Percentiles rank a stretch among this genome's conserved stretches.
Evolutionary conservation across 2,329 filamentous ascomycete genomes (phyloP).

Genomic region (Fusarium secorum): DNA sequence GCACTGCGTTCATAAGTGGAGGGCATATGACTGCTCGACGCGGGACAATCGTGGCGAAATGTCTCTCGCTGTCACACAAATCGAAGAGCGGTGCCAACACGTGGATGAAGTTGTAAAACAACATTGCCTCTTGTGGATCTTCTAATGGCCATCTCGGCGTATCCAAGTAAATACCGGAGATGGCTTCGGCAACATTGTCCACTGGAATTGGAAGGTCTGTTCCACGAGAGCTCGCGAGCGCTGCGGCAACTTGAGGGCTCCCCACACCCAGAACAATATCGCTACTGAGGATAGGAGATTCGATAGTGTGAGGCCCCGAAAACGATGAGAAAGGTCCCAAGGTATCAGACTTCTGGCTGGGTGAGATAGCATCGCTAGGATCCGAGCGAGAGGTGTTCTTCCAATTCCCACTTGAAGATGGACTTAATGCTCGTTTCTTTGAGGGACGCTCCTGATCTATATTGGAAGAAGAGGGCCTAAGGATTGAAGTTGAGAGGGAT

Average conservation of each 20-base stretch:
- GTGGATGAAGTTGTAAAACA: slow-evolving; percentile 41
- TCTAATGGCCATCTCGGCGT: slow-evolving; percentile 33
- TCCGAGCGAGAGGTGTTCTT: slow-evolving; percentile 18
- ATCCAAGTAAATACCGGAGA: slow-evolving; percentile 37
- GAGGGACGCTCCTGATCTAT: slow-evolving; percentile 17
- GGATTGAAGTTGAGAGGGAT: neutral
- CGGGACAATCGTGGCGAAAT: slow-evolving; percentile 43
- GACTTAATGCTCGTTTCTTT: slow-evolving; percentile 37
- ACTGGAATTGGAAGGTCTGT: slow-evolving; percentile 11
- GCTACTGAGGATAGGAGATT: slow-evolving; percentile 8
- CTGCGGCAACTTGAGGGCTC: slow-evolving; percentile 7
- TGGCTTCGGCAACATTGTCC: slow-evolving; percentile 26
- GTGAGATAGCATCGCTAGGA: slow-evolving; percentile 15
- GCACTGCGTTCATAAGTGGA: slow-evolving; percentile 42
- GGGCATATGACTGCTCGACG: slow-evolving; percentile 40
- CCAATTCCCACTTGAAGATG: slow-evolving; percentile 27
- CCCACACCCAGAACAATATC: slow-evolving; percentile 8
- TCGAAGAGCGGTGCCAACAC: slow-evolving; percentile 42
- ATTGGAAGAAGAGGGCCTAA: neutral
- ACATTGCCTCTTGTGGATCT: slow-evolving; percentile 41
- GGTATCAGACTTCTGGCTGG: slow-evolving; percentile 23
- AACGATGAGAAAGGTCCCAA: slow-evolving; percentile 9
- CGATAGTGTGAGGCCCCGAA: neutral
- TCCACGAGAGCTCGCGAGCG: slow-evolving; percentile 11
- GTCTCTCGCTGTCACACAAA: slow-evolving; percentile 41